Base-by-base conservation (phyloP, 1,139 yeast species). In the Debaryomyces sp. region DNA sequence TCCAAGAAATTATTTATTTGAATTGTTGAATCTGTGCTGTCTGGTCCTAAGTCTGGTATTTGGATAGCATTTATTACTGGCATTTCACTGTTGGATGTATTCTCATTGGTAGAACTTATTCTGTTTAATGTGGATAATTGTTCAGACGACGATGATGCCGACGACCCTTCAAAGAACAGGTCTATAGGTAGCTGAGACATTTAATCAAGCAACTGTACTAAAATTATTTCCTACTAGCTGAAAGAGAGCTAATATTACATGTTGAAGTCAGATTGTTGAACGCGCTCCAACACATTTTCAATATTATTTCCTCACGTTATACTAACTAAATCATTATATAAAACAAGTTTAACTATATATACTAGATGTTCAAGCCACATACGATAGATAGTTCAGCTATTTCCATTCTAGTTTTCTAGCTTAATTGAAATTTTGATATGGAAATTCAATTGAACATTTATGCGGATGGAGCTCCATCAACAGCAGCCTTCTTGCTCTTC, bases 401-500 rank as follows among this genome's bases (percentile, higher is more conserved):
- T 21, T 21, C 8, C 21, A 22, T 32, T 32, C 26, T 21, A 35
- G 38, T 12, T 35, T 35, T 21, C 26, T n/a, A 35, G 26, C 10
- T 12, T 35, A 9, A 22, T 35, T 10, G 38, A 21, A 34, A 22
- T 21, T 21, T 35, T 35, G 26, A 12, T 21, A 12, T 12, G 10
- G 15, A 35, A 10, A 35, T 35, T 35, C 13, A 10, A 22, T 18
- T n/a, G 24, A 41, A 18, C 17, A 10, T 17, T 41, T 21, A 41
- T 30, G 43, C 24, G 24, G 47, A 44, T 17, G 26, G n/a, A 4
- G 30, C 32, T 8, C 29, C 43, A 6, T 29, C 48, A n/a, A 39
- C 29, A 37, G 48, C 45, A 24, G 50, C 27, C 52, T 56, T 45
- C 56, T 50, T 68, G 65, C 75, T 70, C 60, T 77, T 74, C 70